Base-by-base conservation (phyloP, 441 rosid species). In the Melastoma candidum region DNA sequence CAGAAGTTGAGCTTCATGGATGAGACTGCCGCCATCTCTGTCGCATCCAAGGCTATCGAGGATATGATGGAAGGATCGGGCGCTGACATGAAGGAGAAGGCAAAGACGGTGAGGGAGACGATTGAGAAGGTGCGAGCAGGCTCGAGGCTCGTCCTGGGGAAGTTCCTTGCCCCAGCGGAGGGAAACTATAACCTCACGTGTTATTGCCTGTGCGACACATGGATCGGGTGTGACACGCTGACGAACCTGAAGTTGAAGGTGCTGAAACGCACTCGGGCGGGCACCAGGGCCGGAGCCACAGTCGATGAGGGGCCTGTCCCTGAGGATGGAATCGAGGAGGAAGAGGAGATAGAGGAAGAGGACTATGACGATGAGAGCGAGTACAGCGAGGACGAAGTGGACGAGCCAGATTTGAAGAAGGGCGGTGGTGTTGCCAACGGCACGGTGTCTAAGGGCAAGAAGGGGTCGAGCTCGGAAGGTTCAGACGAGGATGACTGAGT, bases 1-100 rank as follows among this genome's bases (percentile, higher is more conserved):
- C 94, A 93, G 63, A 93, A 85, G 81, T 85, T 88, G n/a, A 88
- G 79, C 67, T 93, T 88, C 80, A 71, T 93, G 95, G 98, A 93
- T 44, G 97, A 93, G 74, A 74, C 85, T 41, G 85, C 81, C 11
- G 90, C 98, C 49, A 53, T 80, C 58, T 63, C 86, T 3, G 79
- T 82, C 29, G 97, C 98, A 54, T 88, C 97, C 0, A 93, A 88
- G 77, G 76, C 95, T 39, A 88, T 89, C 51, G 83, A 88, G 71
- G 98, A 93, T 57, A 59, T 81, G 12, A 93, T 76, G 96, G 98
- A 93, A 72, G 95, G 95, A 22, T 82, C 84, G 2, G 97, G 98
- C 55, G 86, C 82, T 26, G 79, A 71, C 32, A 85, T 64, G 50
- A 85, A 70, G 83, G 97, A 92, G 69, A 88, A 80, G 0, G 76